These are phyloP conservation scores for Fusarium piperis DNA, from an alignment of 2,329 filamentous ascomycete species.

Conservation along the genomic window DNA sequence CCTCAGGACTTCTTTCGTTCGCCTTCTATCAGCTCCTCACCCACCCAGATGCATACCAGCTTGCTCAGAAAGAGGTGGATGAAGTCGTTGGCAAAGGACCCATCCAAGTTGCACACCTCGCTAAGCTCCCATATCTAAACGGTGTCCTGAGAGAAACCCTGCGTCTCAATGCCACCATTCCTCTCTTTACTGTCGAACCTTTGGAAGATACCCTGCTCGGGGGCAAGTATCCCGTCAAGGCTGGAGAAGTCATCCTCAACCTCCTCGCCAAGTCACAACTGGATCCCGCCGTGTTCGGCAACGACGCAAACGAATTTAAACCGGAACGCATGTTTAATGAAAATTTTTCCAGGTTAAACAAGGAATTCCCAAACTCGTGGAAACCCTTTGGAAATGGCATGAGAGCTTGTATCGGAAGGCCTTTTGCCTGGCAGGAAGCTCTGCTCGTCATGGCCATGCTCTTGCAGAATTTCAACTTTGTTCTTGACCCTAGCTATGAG, in stretches of 20 bases:
- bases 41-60: background rate
- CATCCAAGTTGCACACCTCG: background rate
- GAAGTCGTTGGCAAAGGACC: background rate
- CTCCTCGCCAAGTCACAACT: background rate
- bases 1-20: constrained; percentile 50
- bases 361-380: constrained; percentile 70
- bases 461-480: constrained; percentile 76
- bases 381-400: constrained; percentile 80
- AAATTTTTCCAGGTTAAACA: constrained; percentile 43
- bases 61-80: background rate
- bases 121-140: background rate
- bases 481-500: constrained; percentile 67
- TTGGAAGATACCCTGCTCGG: background rate
- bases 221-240: background rate
- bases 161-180: background rate
- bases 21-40: background rate
- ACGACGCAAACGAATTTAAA: background rate
- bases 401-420: constrained; percentile 75
- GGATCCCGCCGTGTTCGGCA: background rate
- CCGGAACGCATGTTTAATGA: background rate
- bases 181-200: background rate
- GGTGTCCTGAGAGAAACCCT: background rate
- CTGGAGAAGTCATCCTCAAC: background rate
- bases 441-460: constrained; percentile 69
- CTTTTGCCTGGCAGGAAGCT: constrained; percentile 79